Conservation (phyloP, 768 basidiomycete genomes). For the Boletus rufocinnamomeus region DNA sequence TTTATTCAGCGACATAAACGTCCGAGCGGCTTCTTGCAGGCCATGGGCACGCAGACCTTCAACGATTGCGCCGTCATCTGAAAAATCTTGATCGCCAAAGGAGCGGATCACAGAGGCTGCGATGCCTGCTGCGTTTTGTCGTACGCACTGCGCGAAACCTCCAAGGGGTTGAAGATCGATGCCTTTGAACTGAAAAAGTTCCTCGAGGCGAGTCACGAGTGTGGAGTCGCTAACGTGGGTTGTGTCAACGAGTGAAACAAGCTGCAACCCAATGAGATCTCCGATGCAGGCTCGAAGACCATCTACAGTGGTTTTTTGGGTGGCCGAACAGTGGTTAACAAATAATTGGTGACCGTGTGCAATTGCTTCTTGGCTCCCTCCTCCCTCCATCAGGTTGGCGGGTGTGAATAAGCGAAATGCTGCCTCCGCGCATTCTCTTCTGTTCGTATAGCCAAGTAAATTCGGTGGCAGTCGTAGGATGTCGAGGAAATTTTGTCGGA, state of each 20-base stretch:
- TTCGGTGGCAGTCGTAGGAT: conserved; percentile 64
- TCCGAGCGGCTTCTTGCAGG: conserved; percentile 39
- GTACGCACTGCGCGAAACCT: conserved; percentile 40
- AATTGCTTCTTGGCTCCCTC: conserved; percentile 28
- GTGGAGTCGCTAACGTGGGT: conserved; percentile 21
- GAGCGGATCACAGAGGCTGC: conserved; percentile 59
- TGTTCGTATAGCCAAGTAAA: conserved; percentile 74
- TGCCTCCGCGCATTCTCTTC: conserved; percentile 64
- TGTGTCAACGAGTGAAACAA: conserved; percentile 49
- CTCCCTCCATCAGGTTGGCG: conserved; percentile 55
- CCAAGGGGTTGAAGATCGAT: conserved; percentile 33
- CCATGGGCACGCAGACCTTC: conserved; percentile 42
- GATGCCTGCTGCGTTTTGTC: conserved; percentile 55
- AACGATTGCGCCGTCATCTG: conserved; percentile 50
- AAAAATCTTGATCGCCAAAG: conserved; percentile 68
- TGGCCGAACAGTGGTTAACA: conserved; percentile 59
- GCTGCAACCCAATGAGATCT: conserved; percentile 64
- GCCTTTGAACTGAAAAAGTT: conserved; percentile 37
- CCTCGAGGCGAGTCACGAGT: conserved; percentile 35
- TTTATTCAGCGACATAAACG: conserved; percentile 53
- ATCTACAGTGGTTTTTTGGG: conserved; percentile 48
- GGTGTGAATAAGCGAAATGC: conserved; percentile 71
- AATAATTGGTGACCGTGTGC: conserved; percentile 50
- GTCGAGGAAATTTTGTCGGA: conserved; percentile 52
- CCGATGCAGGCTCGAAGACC: conserved; percentile 67